These are phyloP conservation scores for Leishmania major DNA, from an alignment of 208 protist species.

Conservation along the genomic window DNA sequence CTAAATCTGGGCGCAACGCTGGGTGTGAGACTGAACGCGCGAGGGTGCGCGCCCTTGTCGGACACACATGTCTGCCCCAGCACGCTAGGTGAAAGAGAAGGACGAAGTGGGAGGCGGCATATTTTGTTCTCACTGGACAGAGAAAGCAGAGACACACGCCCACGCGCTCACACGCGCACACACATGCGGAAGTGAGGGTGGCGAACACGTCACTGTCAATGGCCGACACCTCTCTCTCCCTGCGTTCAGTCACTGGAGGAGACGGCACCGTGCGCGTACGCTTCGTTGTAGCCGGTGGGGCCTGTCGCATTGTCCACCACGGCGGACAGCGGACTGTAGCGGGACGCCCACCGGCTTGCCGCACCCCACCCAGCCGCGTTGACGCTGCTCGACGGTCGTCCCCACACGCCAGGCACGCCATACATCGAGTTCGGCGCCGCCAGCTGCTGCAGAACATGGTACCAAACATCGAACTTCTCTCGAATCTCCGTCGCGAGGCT, in stretches of 20 bases:
- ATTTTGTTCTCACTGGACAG: background rate
- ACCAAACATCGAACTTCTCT: slow-evolving; percentile 85
- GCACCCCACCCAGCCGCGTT: slow-evolving; percentile 29
- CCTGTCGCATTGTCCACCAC: slow-evolving; percentile 34
- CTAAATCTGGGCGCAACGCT: background rate
- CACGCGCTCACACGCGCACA: background rate
- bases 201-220: background rate
- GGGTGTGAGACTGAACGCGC: background rate
- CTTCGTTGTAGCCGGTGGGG: slow-evolving; percentile 6
- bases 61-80: background rate
- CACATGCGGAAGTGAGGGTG: background rate
- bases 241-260: slow-evolving; percentile 36
- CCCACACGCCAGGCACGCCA: slow-evolving; percentile 45
- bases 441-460: slow-evolving; percentile 54
- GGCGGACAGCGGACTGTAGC: slow-evolving; percentile 61
- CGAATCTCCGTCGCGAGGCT: slow-evolving; percentile 71
- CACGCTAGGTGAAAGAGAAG: background rate
- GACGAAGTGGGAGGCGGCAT: background rate
- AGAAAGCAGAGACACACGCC: background rate
- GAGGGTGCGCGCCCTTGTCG: background rate
- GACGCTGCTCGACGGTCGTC: slow-evolving; percentile 40
- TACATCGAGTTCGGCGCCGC: slow-evolving; percentile 36
- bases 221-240: background rate
- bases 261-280: slow-evolving; percentile 10
- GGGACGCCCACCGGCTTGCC: slow-evolving; percentile 47